These are phyloP conservation scores for Daldinia grandis DNA, from an alignment of 495 filamentous ascomycete species.

Conservation along the genomic window DNA sequence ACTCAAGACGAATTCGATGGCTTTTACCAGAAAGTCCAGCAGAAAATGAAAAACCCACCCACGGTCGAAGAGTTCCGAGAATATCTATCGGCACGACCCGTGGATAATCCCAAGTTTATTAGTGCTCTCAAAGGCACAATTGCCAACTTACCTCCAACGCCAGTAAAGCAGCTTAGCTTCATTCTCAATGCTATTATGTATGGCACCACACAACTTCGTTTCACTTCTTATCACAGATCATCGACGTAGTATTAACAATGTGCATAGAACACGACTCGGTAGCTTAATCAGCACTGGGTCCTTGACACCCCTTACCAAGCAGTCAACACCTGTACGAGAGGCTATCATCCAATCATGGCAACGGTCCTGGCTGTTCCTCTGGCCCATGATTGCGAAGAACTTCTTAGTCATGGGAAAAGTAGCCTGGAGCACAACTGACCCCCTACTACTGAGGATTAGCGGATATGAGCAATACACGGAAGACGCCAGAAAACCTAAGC, in stretches of 20 bases:
- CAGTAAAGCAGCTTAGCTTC: background rate
- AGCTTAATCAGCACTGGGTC: slow-evolving; percentile 37
- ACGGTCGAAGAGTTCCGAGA: slow-evolving; percentile 8
- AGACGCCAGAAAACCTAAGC: slow-evolving; percentile 34
- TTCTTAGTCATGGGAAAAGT: slow-evolving; percentile 62
- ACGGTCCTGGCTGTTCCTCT: slow-evolving; percentile 60
- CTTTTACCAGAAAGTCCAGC: background rate
- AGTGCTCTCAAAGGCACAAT: slow-evolving; percentile 3
- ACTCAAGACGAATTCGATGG: slow-evolving; percentile 8
- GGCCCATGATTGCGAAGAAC: slow-evolving; percentile 60
- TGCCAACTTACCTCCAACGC: background rate
- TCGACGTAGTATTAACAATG: background rate
- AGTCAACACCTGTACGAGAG: slow-evolving; percentile 61
- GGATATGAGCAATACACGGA: slow-evolving; percentile 39
- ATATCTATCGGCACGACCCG: slow-evolving; percentile 10
- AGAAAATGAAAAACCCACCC: background rate
- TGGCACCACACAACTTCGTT: background rate
- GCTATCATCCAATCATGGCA: slow-evolving; percentile 62
- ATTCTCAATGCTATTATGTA: slow-evolving; percentile 10
- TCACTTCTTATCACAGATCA: background rate
- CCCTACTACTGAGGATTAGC: slow-evolving; percentile 66
- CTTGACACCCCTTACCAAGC: slow-evolving; percentile 13
- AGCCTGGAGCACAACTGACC: slow-evolving; percentile 66
- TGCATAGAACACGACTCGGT: slow-evolving; percentile 10
- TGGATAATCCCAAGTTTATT: slow-evolving; percentile 11